Conservation (phyloP, 208 protist genomes). For the Trypanosoma conorhini region DNA sequence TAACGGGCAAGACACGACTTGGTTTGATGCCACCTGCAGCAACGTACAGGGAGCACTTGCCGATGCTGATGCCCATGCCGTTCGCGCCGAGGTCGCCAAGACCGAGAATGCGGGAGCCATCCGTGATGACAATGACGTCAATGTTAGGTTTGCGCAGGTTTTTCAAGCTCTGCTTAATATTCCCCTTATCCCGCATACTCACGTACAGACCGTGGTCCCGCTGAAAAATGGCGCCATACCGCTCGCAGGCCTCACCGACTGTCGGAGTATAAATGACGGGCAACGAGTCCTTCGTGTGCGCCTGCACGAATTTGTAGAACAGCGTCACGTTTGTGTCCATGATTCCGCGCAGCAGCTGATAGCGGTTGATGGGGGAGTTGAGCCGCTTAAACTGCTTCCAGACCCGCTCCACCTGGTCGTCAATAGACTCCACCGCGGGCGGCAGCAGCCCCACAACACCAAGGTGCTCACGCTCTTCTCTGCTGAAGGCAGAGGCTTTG, state of each 20-base stretch:
- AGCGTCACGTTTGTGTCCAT: constrained; percentile 50
- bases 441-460: constrained; percentile 56
- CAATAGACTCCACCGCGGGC: constrained; percentile 43
- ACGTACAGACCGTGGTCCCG: constrained; percentile 79
- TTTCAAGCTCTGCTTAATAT: constrained; percentile 56
- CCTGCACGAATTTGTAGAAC: constrained; percentile 45
- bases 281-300: constrained; percentile 46
- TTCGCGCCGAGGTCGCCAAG: constrained; percentile 90
- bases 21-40: constrained; percentile 85
- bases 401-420: constrained; percentile 50
- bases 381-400: constrained; percentile 43
- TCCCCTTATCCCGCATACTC: constrained; percentile 48
- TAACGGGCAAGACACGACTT: constrained; percentile 77
- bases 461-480: constrained; percentile 55
- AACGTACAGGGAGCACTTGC: constrained; percentile 89
- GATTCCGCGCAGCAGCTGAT: constrained; percentile 44
- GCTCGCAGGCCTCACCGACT: constrained; percentile 86
- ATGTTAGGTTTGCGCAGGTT: constrained; percentile 68
- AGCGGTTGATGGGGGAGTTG: constrained; percentile 46
- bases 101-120: constrained; percentile 91
- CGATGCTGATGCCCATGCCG: constrained; percentile 94
- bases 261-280: constrained; percentile 76
- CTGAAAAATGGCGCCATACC: constrained; percentile 63
- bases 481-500: constrained; percentile 61
- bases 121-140: constrained; percentile 92